Percentiles rank a stretch among this genome's conserved stretches.
Conservation (phyloP, 1,139 yeast species). For the Blastobotrys persicus region DNA sequence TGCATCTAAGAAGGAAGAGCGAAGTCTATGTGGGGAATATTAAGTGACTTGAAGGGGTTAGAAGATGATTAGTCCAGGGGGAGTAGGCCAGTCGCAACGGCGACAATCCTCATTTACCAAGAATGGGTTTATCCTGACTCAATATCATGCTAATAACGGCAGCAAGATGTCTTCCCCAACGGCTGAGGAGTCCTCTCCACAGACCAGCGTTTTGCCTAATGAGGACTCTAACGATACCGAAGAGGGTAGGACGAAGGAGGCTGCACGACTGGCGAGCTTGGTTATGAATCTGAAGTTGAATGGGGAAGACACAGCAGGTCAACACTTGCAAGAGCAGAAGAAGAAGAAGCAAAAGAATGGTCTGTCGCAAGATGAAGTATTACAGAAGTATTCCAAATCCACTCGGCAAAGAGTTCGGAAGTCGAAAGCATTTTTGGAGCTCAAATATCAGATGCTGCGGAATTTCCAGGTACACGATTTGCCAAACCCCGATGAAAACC, state of each 20-base stretch:
- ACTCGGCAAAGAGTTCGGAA: slow-evolving; percentile 53
- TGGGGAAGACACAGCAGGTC: slow-evolving; percentile 15
- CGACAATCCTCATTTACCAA: neutral
- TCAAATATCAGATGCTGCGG: slow-evolving; percentile 51
- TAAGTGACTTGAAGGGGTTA: neutral
- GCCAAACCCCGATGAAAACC: slow-evolving; percentile 4
- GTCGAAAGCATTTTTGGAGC: slow-evolving; percentile 50
- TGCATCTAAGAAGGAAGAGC: neutral
- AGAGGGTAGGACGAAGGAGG: slow-evolving; percentile 23
- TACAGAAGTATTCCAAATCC: slow-evolving; percentile 1
- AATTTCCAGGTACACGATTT: slow-evolving; percentile 34
- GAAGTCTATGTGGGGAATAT: neutral
- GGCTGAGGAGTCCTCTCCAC: neutral
- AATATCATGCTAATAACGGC: neutral
- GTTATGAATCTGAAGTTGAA: slow-evolving; percentile 27
- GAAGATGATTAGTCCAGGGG: neutral
- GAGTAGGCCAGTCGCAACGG: neutral
- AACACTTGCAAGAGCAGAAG: neutral
- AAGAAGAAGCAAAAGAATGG: neutral
- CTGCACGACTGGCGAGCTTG: slow-evolving; percentile 26
- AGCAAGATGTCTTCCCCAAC: neutral
- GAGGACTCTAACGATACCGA: neutral
- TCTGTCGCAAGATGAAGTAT: neutral
- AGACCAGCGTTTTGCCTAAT: neutral
- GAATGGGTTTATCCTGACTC: slow-evolving; percentile 3